Evolutionary conservation across 768 basidiomycete species (phyloP), one percentile per base, ranked within the genome.

Genomic region (Pleurotus citrinopileatus): DNA sequence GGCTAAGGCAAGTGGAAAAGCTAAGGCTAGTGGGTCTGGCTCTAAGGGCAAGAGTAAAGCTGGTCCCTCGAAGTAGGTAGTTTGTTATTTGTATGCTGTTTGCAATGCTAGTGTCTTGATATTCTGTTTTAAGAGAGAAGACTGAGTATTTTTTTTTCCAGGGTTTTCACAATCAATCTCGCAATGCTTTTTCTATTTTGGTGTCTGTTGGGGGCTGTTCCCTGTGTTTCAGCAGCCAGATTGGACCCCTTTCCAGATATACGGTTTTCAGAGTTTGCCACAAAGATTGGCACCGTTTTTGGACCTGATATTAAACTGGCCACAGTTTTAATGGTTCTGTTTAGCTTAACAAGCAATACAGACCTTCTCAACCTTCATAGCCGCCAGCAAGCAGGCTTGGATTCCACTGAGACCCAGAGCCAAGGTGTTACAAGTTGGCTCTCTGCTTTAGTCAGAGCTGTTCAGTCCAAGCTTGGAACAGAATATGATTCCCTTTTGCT

Each of bases 301-400:
- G 43, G 42, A 20, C 12, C 29, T 0, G 28, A 54, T 13, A 54
- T 54, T 38, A 27, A 20, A 5, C 42, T 54, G 19, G 25, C 53
- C 28, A 54, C 53, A 4, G 53, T 54, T 20, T 28, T 54, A 3
- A 54, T 44, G 42, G n/a, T 45, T 2, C 42, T 54, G 13, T 45
- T 54, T 26, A 29, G 27, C 15, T 4, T 54, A 15, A 54, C 29
- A n/a, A 29, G 34, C 19, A 54, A 54, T 34, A 17, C 42, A 10
- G 43, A 54, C 20, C 28, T 54, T 42, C 42, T 54, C n/a, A 42
- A 42, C 34, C 28, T 54, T 10, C 42, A 54, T 59, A 57, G 47
- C 17, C 40, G 36, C 12, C 42, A 38, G 17, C 42, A 25, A 34
- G 26, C 53, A 54, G 29, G 7, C 7, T 34, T 27, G 19, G 20